These are phyloP conservation scores for Phylloporus sp. DNA, from an alignment of 768 basidiomycete species.

Conservation along the genomic window DNA sequence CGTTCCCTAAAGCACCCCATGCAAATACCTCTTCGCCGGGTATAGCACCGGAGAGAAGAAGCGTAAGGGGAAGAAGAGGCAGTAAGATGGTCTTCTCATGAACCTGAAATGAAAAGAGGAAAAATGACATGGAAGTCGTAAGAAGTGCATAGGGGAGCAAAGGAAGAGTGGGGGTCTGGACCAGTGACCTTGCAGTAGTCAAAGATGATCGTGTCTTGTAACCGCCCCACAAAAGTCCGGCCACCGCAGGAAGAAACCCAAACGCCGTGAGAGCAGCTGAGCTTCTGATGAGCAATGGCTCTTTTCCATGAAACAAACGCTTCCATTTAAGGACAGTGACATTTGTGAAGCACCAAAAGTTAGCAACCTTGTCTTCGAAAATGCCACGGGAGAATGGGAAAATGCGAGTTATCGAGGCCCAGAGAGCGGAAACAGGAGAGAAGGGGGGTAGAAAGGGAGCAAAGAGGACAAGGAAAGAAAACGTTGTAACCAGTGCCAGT, in stretches of 20 bases:
- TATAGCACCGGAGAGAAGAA: slow-evolving; percentile 57
- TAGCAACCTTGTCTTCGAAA: slow-evolving; percentile 95
- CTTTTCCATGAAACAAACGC: slow-evolving; percentile 35
- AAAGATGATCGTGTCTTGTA: slow-evolving; percentile 27
- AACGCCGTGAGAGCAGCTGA: slow-evolving; percentile 64
- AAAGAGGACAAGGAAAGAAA: slow-evolving; percentile 69
- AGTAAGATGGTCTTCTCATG: slow-evolving; percentile 92
- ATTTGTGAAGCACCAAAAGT: slow-evolving; percentile 95
- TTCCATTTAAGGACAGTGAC: slow-evolving; percentile 81
- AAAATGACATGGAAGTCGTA: slow-evolving; percentile 85
- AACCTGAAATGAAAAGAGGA: slow-evolving; percentile 94
- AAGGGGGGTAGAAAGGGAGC: slow-evolving; percentile 76
- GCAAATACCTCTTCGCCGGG: slow-evolving; percentile 23
- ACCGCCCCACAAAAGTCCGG: slow-evolving; percentile 40
- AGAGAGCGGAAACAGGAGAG: slow-evolving; percentile 43
- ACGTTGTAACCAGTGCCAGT: slow-evolving; percentile 57
- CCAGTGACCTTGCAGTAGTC: neutral
- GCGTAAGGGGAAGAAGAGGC: slow-evolving; percentile 78
- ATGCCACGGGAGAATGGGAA: slow-evolving; percentile 91
- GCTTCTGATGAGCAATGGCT: slow-evolving; percentile 54
- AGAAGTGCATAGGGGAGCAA: slow-evolving; percentile 80
- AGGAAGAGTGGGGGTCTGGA: slow-evolving; percentile 51
- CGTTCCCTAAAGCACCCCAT: slow-evolving; percentile 52
- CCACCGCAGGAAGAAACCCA: slow-evolving; percentile 65
- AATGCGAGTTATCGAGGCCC: slow-evolving; percentile 72